Base-by-base conservation (phyloP, 129 eudicot species). In the Flaveria brownii region DNA sequence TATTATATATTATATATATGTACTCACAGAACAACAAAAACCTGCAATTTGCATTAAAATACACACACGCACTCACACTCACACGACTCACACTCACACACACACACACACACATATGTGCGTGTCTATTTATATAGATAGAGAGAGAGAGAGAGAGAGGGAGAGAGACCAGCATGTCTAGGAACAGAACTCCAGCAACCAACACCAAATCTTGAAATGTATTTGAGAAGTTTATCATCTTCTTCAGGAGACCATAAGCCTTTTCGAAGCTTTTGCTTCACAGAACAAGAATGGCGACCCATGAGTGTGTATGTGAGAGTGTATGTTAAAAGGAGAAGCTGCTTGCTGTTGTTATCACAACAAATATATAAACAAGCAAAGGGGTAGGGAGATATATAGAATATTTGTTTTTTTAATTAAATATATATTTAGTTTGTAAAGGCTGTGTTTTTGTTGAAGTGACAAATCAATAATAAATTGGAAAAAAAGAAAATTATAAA, bases 101-200 rank as follows among this genome's bases (percentile, higher is more conserved):
- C 41, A 5, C 41, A 3, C 41, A 5, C 41, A 4, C 41, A 36
- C 12, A 43, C 12, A 43, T 1, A 7, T 50, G 3, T 50, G 3
- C 15, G 5, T 50, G 3, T 50, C 3, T 13, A 50, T 50, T 2
- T 15, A 30, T 10, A 28, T 17, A 23, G 36, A 3, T 2, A 28
- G 33, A 28, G 33, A 28, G n/a, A 60, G 39, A 59, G 66, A 22
- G 17, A 49, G 65, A 50, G 59, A 62, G 49, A 47, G 74, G 42
- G 76, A 41, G 57, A 55, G 51, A 20, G 39, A 87, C 98, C 98
- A 42, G 98, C 92, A 33, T 85, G 83, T 80, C 88, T 87, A 75
- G 98, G 97, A 47, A 94, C 97, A 39, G 98, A 87, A 80, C 97
- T 94, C 98, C 98, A 94, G 84, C 96, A 91, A 52, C 98, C 98